Evolutionary conservation across 345 rosid species (phyloP), one percentile per base, ranked within the genome.

Genomic region (Populus ilicifolia): DNA sequence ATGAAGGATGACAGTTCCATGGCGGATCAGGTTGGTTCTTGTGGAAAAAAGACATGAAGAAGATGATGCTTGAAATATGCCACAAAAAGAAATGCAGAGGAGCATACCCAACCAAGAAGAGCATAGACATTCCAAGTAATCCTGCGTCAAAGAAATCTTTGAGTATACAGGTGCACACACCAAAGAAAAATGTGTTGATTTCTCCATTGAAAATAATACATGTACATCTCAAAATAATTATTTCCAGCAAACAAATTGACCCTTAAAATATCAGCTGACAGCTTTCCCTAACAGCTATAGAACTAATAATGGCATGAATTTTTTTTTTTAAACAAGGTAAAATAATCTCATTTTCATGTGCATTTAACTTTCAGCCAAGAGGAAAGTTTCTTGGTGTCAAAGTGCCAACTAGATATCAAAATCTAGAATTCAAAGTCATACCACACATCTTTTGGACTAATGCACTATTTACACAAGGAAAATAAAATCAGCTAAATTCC

Each of bases 61-160:
- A 84, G 89, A 86, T 78, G 88, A 87, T 77, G 90, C 90, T 80
- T 80, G 85, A 84, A 78, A 30, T 20, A 83, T 82, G 85, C 81
- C 82, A 86, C 77, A 88, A 81, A 84, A 86, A 79, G 68, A 78
- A 87, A 80, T 83, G 75, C 89, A 85, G 85, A 81, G 80, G 76
- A 80, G 90, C 87, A 80, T 88, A 83, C 87, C 93, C 89, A 83
- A 78, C 88, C 83, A 70, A 75, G 84, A 78, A 77, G 86, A 77
- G 87, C 68, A 86, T 84, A 86, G 85, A 85, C 77, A 82, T 85
- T 81, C 96, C 90, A 86, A 77, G 87, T 75, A 73, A 81, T 83
- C 94, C 93, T 91, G 97, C 92, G 90, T 76, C 92, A 93, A 91
- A 93, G 86, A 88, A 90, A 93, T 87, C 84, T 85, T 83, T 89